Base-by-base conservation (phyloP, 768 basidiomycete species). In the Candolleomyces eurysporus region DNA sequence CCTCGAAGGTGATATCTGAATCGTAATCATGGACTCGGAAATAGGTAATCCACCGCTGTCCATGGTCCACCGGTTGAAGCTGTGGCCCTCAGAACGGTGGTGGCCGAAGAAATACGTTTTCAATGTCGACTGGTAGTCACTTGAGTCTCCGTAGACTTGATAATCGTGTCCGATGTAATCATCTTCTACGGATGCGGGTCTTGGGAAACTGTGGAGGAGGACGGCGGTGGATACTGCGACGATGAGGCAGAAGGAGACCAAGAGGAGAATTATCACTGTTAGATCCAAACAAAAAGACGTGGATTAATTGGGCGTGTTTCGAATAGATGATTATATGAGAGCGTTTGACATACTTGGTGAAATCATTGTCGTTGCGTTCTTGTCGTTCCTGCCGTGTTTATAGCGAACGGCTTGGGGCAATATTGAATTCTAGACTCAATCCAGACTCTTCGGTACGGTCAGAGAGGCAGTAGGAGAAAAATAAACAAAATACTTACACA, bases 1-100 rank as follows among this genome's bases (percentile, higher is more conserved):
- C 8, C 66, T 64, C 17, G 75, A 76, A 48, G 72, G 69, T 14
- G 73, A 75, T 21, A 73, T 66, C 22, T 63, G 63, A 32, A 67
- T 67, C 4, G 39, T 58, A 14, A 39, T 42, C 52, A 61, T 57
- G 46, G 45, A 57, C 5, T 57, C 60, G n/a, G 60, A 61, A 17
- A 17, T 5, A 14, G 49, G 43, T 11, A 62, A 19, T 30, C 13
- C 31, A 30, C 26, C 32, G 8, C 10, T 19, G 4, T 26, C 13
- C 26, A 14, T 19, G 10, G 13, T 14, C 22, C 51, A 16, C 31
- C 30, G 51, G 1, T 53, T 2, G 22, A 13, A 19, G 31, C 21
- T 57, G 50, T 48, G 57, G 21, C 55, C 48, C 8, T 43, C 48
- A 11, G 21, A 16, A 5, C 46, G 17, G 48, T 39, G 45, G 53